Evolutionary conservation across 306 rosid species (phyloP), one percentile per base, ranked within the genome.

Genomic region (Luffa acutangula): DNA sequence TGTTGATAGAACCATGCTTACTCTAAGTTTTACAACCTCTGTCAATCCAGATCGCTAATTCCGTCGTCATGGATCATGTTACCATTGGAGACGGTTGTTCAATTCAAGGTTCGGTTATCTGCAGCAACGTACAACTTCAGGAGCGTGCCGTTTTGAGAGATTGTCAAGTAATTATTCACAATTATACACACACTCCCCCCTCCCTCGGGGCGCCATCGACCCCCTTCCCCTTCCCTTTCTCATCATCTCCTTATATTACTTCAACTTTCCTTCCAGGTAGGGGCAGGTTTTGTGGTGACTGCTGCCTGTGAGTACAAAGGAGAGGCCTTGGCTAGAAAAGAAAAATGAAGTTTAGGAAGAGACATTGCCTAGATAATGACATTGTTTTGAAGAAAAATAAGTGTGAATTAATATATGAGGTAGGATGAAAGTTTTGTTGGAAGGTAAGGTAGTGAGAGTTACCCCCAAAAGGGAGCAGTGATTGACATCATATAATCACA

Each of bases 121-220:
- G 99, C 88, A 93, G 98, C 90, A 93, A 93, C 12, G 99, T 85
- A 41, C 99, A 93, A 88, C 91, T 96, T 84, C 99, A 96, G 83
- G 99, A 96, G 71, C 99, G 91, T 17, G 96, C 85, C 54, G 89
- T 86, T 18, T 84, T 96, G 67, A 93, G 86, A 90, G 98, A 96
- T 84, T 96, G 99, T 59, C 99, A 96, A 86, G 99, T 95, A 84
- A 82, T 59, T 41, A 42, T 43, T 64, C 46, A 51, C 39, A 56
- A 21, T 14, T 79, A 37, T 42, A 9, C 33, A 0, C 45, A 5
- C 20, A 1, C 70, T 0, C 10, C 3, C 75, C 7, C 52, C 17
- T 0, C 71, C 6, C 71, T 15, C 46, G 46, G n/a, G 33, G 4
- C 34, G 4, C 0, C 4, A 42, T 25, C 11, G 20, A 10, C 33